A percentile compares a stretch with the other conserved stretches of the same genome.
Conservation (phyloP, 2,329 filamentous ascomycete genomes). For the Ophiostoma himal-ulmi region DNA sequence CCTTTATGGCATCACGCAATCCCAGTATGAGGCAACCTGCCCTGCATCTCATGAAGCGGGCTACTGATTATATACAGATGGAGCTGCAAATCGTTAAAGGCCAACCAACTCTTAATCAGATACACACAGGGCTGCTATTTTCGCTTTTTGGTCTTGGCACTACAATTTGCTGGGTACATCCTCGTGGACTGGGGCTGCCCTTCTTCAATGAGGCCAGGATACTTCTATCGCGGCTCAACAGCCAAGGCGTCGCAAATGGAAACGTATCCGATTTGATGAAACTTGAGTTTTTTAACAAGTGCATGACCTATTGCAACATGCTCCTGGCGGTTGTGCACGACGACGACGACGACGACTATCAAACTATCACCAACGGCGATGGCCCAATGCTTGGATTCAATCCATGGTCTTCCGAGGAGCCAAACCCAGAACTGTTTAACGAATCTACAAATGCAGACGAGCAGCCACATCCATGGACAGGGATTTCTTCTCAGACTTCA, state of each 20-base stretch:
- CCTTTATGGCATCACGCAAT: slow-evolving; percentile 13
- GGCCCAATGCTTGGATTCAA: neutral
- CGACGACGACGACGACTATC: neutral
- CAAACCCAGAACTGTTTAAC: neutral
- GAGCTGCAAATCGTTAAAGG: slow-evolving; percentile 5
- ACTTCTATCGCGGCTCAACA: slow-evolving; percentile 7
- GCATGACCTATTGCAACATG: slow-evolving; percentile 15
- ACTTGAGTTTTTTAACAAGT: slow-evolving; percentile 13
- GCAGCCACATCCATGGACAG: slow-evolving; percentile 7
- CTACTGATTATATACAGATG: slow-evolving; percentile 13
- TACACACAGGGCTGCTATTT: slow-evolving; percentile 10
- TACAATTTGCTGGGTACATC: slow-evolving; percentile 12
- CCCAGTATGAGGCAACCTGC: slow-evolving; percentile 11
- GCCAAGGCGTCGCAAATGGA: neutral
- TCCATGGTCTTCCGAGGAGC: slow-evolving; percentile 4
- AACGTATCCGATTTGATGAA: neutral
- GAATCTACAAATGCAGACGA: slow-evolving; percentile 7
- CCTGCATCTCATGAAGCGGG: slow-evolving; percentile 1
- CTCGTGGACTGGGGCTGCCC: neutral
- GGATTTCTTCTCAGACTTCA: neutral
- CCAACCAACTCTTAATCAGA: slow-evolving; percentile 1
- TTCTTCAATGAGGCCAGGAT: slow-evolving; percentile 10
- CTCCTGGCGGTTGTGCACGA: slow-evolving; percentile 10
- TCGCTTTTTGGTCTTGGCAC: slow-evolving; percentile 7
- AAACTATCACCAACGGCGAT: neutral